Base-by-base conservation (phyloP, 1,139 yeast species). In the Hemisphaericaspora xylanilytica region DNA sequence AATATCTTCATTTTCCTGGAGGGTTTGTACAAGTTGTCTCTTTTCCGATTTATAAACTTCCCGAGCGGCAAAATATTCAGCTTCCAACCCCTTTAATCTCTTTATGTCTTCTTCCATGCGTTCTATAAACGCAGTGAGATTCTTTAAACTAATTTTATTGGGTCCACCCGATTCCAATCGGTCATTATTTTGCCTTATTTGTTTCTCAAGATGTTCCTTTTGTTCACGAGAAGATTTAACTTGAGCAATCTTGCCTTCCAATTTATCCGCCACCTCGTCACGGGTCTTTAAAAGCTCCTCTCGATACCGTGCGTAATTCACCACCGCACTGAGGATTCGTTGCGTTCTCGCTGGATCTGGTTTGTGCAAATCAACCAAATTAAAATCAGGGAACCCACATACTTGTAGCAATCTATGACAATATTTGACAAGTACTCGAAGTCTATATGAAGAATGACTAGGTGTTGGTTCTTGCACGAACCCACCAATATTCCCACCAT, bases 271-370 rank as follows among this genome's bases (percentile, higher is more conserved):
- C 32, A 81, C 65, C 20, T 73, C 75, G 42, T 82, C 89, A 51
- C 85, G 81, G 50, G 80, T 89, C 15, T 70, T 73, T 56, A 85
- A 76, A 40, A 85, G 80, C 47, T 81, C 86, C 51, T 87, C 95
- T 48, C 96, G 71, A 52, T 85, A 88, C 42, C 94, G 65, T 2
- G 95, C 95, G 66, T 78, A 89, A 55, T 89, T 88, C 13, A 88
- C 85, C 37, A 89, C 81, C 1, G 94, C 95, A 56, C 96, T 86
- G 22, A 89, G 60, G 14, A 86, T 71, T 35, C 94, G 67, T 47
- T 80, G 65, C 3, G 80, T 70, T 41, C 95, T 66, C 35, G 59
- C 61, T 0, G 86, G 71, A 17, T 88, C 96, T 0, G 97, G 97
- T 32, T 65, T 53, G 46, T 59, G 51, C 18, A 77, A 65, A 60